Evolutionary conservation across 2,329 filamentous ascomycete species (phyloP).

Genomic region (Aaosphaeria arxii): DNA sequence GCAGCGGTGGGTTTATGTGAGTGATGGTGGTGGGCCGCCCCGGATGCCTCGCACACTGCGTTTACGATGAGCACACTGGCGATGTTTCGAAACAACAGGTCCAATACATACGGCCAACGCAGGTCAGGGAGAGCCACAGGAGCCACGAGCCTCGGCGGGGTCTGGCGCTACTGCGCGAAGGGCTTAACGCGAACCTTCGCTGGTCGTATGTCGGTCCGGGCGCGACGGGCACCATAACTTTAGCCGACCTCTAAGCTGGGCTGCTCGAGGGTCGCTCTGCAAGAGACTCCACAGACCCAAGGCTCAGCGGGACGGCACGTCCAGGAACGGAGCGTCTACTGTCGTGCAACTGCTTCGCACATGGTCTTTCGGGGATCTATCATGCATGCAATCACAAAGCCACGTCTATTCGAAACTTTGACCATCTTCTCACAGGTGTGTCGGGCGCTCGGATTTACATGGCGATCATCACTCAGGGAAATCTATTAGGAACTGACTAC

Average conservation of each 20-base stretch:
- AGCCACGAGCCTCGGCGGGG: neutral
- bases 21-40: conserved; percentile 2
- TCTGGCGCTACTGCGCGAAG: neutral
- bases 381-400: conserved; percentile 5
- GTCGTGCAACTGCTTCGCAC: conserved; percentile 4
- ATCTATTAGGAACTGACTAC: too few relatives aligned
- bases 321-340: neutral
- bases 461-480: too few relatives aligned
- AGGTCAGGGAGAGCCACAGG: neutral
- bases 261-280: neutral
- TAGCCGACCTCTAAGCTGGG: conserved; percentile 7
- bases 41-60: neutral
- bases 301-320: neutral
- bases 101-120: too few relatives aligned
- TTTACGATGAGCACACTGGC: conserved; percentile 2
- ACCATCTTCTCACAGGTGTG: neutral
- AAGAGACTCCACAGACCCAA: neutral
- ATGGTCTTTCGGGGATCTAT: conserved; percentile 3
- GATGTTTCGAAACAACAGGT: too few relatives aligned
- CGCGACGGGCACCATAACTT: conserved; percentile 1
- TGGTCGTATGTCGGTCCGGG: too few relatives aligned
- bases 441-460: too few relatives aligned
- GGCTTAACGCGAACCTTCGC: neutral
- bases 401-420: conserved; percentile 6
- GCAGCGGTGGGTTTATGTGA: conserved; percentile 3